These are phyloP conservation scores for Diplodia intermedia DNA, from an alignment of 2,329 filamentous ascomycete species.

Conservation along the genomic window DNA sequence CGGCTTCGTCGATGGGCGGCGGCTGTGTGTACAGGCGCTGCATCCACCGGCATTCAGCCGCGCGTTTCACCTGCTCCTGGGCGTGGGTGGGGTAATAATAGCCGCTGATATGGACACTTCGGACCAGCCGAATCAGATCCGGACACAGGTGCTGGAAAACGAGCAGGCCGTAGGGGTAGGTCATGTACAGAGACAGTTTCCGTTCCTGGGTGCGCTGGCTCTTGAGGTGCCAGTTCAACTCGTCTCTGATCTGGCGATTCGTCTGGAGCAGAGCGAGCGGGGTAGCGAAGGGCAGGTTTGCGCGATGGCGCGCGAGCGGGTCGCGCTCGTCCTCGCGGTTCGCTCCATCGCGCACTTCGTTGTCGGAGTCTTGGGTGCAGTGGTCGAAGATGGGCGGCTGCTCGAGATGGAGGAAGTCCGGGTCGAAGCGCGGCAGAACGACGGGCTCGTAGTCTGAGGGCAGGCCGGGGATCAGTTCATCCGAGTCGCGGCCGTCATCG, in stretches of 20 bases:
- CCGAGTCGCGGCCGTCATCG: conserved; percentile 36
- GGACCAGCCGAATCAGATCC: conserved; percentile 49
- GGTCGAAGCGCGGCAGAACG: conserved; percentile 29
- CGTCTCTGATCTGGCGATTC: conserved; percentile 46
- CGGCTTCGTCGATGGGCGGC: conserved; percentile 36
- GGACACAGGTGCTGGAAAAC: conserved; percentile 49
- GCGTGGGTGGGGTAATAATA: conserved; percentile 39
- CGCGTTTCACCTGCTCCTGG: conserved; percentile 13
- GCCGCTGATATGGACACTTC: conserved; percentile 51
- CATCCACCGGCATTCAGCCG: conserved; percentile 3
- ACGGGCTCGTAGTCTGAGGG: conserved; percentile 45
- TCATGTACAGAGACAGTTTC: conserved; percentile 50
- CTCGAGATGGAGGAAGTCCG: conserved; percentile 27
- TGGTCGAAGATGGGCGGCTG: conserved; percentile 22
- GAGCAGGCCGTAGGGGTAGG: conserved; percentile 52
- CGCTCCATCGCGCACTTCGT: background rate
- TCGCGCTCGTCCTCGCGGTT: conserved; percentile 5
- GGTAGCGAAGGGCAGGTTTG: conserved; percentile 37
- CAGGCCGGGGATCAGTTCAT: conserved; percentile 42
- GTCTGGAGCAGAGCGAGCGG: conserved; percentile 41
- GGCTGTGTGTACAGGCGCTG: conserved; percentile 35
- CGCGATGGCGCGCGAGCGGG: background rate
- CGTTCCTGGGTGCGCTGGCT: conserved; percentile 33
- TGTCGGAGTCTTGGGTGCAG: background rate
- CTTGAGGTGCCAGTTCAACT: conserved; percentile 46